Evolutionary conservation across 768 basidiomycete genomes (phyloP).

Genomic region (Amanita brunnescens): DNA sequence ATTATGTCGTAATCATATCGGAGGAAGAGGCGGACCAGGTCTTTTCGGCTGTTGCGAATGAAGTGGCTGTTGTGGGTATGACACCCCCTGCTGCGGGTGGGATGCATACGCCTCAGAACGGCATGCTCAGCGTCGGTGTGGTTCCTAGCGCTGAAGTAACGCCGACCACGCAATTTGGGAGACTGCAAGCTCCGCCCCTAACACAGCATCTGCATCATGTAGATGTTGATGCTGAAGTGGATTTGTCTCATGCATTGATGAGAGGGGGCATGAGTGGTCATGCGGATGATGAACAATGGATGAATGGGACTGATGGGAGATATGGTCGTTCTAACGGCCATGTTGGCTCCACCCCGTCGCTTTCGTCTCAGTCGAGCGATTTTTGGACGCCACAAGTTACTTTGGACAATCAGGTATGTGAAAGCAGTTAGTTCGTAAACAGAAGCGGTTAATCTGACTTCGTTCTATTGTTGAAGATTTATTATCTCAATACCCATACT

Average conservation of each 20-base stretch:
- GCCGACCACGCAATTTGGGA: background rate
- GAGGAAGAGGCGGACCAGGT: slow-evolving; percentile 74
- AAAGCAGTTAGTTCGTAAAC: slow-evolving; percentile 7
- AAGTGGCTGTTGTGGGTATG: background rate
- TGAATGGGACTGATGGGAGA: slow-evolving; percentile 10
- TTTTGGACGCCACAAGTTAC: slow-evolving; percentile 91
- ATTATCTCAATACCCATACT: slow-evolving; percentile 88
- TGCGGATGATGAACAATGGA: slow-evolving; percentile 43
- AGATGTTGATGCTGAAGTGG: slow-evolving; percentile 16
- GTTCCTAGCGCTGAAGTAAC: background rate
- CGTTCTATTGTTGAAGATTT: slow-evolving; percentile 51
- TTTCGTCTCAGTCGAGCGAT: slow-evolving; percentile 48
- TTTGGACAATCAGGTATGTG: slow-evolving; percentile 68
- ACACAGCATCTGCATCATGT: background rate
- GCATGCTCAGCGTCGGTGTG: background rate
- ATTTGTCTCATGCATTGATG: slow-evolving; percentile 42
- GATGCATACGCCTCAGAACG: background rate
- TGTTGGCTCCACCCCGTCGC: background rate
- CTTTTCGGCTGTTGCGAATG: slow-evolving; percentile 19
- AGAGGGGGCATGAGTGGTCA: slow-evolving; percentile 29
- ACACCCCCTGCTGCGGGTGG: background rate
- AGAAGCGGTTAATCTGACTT: background rate
- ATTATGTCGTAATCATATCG: slow-evolving; percentile 77
- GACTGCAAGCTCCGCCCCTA: background rate
- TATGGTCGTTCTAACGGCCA: slow-evolving; percentile 16